A percentile compares a stretch with the other conserved stretches of the same genome.
phyloP scores from a whole-genome alignment of 2,329 filamentous ascomycete genomes.

The Colletotrichum tamarilloi region DNA sequence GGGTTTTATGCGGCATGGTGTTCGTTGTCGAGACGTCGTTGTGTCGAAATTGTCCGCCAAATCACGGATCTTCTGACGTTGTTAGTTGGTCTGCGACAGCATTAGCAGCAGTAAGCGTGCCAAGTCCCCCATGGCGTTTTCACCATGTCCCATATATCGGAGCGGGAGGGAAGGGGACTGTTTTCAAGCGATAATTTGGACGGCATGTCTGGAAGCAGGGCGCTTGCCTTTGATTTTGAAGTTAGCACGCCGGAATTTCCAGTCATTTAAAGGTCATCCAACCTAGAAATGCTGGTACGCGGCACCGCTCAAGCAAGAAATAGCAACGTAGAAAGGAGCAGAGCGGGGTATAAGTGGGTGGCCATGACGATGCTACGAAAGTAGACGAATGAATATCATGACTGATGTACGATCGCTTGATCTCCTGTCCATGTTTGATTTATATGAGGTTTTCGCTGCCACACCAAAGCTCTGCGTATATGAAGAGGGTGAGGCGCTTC shows the following conservation, averaged over 20 bases:
- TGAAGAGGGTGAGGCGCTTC: neutral
- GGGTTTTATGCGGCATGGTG: neutral
- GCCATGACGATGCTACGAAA: slow-evolving; percentile 31
- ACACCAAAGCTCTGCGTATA: neutral
- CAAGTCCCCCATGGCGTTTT: slow-evolving; percentile 9
- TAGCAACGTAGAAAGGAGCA: slow-evolving; percentile 31
- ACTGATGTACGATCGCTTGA: slow-evolving; percentile 31
- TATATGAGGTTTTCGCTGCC: neutral
- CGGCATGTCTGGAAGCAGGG: neutral
- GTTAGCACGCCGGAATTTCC: neutral
- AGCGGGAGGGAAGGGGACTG: neutral
- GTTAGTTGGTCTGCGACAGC: slow-evolving; percentile 27
- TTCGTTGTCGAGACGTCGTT: neutral
- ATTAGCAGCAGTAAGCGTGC: slow-evolving; percentile 25
- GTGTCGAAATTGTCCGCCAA: slow-evolving; percentile 7
- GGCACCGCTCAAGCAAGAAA: neutral
- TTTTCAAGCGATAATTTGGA: neutral
- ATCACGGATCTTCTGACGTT: slow-evolving; percentile 21
- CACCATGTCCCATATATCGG: slow-evolving; percentile 9
- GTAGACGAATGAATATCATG: slow-evolving; percentile 35
- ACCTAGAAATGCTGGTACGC: neutral
- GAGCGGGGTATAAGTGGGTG: slow-evolving; percentile 19
- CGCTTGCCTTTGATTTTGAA: neutral
- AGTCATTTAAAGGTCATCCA: neutral
- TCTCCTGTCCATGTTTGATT: neutral